phyloP scores from a whole-genome alignment of 371 early-diverging fungal genomes.

The Amoeboaphelidium protococcarum region DNA sequence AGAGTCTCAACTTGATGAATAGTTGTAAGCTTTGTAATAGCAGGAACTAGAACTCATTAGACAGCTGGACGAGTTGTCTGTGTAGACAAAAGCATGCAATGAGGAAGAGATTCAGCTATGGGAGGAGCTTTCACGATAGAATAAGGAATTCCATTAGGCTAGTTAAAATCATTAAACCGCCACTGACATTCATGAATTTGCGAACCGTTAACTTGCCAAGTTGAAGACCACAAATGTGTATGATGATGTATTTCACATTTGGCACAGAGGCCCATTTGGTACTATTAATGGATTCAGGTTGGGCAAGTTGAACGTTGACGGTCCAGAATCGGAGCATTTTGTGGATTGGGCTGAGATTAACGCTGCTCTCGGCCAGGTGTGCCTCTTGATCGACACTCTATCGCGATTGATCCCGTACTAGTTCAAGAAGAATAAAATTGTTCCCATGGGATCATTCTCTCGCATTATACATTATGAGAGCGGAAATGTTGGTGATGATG shows the following conservation, averaged over 20 bases:
- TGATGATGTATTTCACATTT: slow-evolving; percentile 69
- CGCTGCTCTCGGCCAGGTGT: slow-evolving; percentile 78
- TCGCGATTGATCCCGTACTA: slow-evolving; percentile 22
- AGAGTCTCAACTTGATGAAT: too few species aligned
- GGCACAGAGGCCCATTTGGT: slow-evolving; percentile 57
- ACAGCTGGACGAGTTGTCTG: too few species aligned
- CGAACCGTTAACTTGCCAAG: slow-evolving; percentile 39
- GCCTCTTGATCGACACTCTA: slow-evolving; percentile 56
- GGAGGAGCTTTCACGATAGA: too few species aligned
- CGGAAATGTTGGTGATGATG: slow-evolving; percentile 32
- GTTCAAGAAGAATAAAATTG: slow-evolving; percentile 31
- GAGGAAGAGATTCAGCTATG: too few species aligned
- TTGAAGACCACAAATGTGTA: slow-evolving; percentile 72
- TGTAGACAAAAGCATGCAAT: too few species aligned
- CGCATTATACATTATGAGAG: slow-evolving; percentile 55
- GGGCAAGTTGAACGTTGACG: slow-evolving; percentile 47
- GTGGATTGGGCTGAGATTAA: slow-evolving; percentile 89
- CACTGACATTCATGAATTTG: slow-evolving; percentile 44
- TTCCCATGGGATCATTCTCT: slow-evolving; percentile 79
- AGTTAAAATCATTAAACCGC: too few species aligned
- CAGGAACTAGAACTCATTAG: too few species aligned
- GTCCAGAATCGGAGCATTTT: too few species aligned
- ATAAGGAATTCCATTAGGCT: too few species aligned
- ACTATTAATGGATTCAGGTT: slow-evolving; percentile 79
- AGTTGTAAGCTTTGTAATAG: too few species aligned